A percentile compares a stretch with the other conserved stretches of the same genome.
These are phyloP conservation scores for Fraxinus dipetala DNA, from an alignment of 305 asterid genomes.

Conservation along the genomic window DNA sequence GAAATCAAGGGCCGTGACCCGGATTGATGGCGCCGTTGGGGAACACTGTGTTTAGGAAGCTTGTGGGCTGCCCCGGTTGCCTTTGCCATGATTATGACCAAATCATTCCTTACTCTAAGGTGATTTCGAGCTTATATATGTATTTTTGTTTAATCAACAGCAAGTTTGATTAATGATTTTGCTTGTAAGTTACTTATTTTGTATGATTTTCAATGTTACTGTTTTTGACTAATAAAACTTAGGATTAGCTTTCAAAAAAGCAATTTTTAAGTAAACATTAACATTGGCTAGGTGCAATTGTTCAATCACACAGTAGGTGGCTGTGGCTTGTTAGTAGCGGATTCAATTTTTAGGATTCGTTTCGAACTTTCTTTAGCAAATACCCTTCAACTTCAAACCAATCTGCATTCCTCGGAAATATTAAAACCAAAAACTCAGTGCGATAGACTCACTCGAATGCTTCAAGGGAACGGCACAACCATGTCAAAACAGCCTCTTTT, in stretches of 20 bases:
- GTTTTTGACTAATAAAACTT: too few species aligned
- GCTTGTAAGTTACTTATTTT: background rate
- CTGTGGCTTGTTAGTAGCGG: background rate
- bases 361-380: background rate
- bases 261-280: too few species aligned
- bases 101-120: conserved; percentile 91
- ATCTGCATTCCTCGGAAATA: background rate
- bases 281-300: background rate
- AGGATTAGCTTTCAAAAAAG: too few species aligned
- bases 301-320: background rate
- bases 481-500: background rate
- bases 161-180: background rate
- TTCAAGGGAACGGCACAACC: background rate
- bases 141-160: background rate
- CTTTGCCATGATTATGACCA: conserved; percentile 95
- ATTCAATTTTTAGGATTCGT: background rate
- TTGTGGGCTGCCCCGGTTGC: conserved; percentile 96
- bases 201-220: background rate
- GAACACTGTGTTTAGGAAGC: conserved; percentile 73
- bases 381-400: background rate
- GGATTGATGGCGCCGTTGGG: conserved; percentile 88
- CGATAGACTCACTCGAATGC: background rate
- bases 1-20: conserved; percentile 85
- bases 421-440: background rate
- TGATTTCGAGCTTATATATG: conserved; percentile 12